Percentiles rank a stretch among this genome's conserved stretches.
Evolutionary conservation across 2,329 filamentous ascomycete genomes (phyloP).

Genomic region (Magnaporthiopsis rhizophila): DNA sequence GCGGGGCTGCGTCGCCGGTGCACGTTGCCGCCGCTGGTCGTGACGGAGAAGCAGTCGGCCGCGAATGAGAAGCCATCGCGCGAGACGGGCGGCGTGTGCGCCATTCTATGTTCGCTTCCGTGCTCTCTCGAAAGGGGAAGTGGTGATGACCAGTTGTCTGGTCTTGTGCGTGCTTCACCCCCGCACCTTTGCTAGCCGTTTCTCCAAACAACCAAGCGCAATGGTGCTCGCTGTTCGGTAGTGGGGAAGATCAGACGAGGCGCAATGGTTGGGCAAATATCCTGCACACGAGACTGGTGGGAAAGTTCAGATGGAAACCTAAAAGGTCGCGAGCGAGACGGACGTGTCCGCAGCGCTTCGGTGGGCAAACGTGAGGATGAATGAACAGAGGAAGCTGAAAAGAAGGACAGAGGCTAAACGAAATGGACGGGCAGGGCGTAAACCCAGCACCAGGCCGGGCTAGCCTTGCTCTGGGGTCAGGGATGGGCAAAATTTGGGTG

Average conservation of each 20-base stretch:
- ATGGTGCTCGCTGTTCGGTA: background rate
- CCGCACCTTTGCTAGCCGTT: background rate
- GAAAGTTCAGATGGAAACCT: background rate
- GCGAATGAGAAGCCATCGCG: slow-evolving; percentile 33
- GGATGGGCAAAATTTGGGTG: no score
- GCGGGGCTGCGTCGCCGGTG: slow-evolving; percentile 35
- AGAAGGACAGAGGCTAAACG: no score
- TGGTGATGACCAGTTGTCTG: background rate
- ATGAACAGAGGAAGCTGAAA: no score
- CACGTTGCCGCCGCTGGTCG: slow-evolving; percentile 32
- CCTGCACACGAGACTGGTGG: background rate
- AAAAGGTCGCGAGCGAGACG: no score
- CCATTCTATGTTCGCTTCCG: background rate
- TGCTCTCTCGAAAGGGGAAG: no score
- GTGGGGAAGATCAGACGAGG: no score
- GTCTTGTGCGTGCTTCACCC: background rate
- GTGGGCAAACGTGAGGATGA: no score
- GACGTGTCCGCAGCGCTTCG: no score
- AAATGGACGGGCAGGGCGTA: no score
- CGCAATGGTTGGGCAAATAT: no score
- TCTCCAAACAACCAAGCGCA: background rate
- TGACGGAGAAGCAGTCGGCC: slow-evolving; percentile 34
- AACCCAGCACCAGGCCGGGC: no score
- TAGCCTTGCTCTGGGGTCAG: no score
- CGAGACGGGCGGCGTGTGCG: background rate